Evolutionary conservation across 306 rosid genomes (phyloP).

Genomic region (Sesbania bispinosa): DNA sequence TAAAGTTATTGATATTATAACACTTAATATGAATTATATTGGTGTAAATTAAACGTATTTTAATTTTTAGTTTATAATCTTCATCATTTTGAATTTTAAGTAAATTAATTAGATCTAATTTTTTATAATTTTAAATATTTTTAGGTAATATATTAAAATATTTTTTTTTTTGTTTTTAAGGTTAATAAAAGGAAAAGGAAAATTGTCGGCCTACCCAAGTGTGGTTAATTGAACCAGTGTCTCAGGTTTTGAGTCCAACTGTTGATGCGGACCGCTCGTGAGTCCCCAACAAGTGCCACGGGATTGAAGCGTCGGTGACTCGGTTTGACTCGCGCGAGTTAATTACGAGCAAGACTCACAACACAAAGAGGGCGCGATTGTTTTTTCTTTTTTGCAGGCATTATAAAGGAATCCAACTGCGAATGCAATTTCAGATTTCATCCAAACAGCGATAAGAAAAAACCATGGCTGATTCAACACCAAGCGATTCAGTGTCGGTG

Average conservation of each 20-base stretch:
- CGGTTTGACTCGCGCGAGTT: slow-evolving; percentile 53
- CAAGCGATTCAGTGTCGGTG: slow-evolving; percentile 82
- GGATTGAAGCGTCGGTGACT: slow-evolving; percentile 90
- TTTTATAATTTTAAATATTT: too few species aligned
- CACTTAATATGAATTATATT: too few species aligned
- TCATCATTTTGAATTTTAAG: too few species aligned
- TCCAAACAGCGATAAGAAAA: too few species aligned
- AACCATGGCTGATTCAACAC: slow-evolving; percentile 25
- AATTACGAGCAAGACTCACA: too few species aligned
- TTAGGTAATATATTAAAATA: too few species aligned
- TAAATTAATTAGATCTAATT: too few species aligned
- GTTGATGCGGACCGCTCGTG: slow-evolving; percentile 61
- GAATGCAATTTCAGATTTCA: not conserved
- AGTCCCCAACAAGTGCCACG: slow-evolving; percentile 23
- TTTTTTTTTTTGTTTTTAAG: too few species aligned
- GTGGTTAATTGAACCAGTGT: slow-evolving; percentile 57
- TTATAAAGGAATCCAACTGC: not conserved
- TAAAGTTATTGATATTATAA: too few species aligned
- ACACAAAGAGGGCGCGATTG: too few species aligned
- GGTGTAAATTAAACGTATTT: too few species aligned
- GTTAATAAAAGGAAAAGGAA: not conserved
- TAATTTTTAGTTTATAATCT: too few species aligned
- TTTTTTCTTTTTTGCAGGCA: not conserved
- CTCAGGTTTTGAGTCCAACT: slow-evolving; percentile 36
- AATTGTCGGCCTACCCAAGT: slow-evolving; percentile 68